phyloP scores from a whole-genome alignment of 805 yeast species.

The Hanseniaspora mollemarum region DNA sequence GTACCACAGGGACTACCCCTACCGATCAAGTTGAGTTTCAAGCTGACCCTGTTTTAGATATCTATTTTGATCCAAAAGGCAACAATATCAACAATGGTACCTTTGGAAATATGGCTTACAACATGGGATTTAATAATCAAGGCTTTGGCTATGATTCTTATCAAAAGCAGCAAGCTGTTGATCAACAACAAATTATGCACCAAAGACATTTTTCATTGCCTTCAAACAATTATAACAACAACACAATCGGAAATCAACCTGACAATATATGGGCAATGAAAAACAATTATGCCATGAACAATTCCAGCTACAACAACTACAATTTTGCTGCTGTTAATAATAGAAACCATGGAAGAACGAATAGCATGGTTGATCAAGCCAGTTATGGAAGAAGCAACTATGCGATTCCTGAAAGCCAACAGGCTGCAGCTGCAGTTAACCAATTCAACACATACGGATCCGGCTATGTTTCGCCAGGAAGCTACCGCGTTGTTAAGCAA shows the following conservation, averaged over 20 bases:
- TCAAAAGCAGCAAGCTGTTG: neutral
- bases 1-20: constrained; percentile 1
- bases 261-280: constrained; percentile 12
- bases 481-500: no score
- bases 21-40: constrained; percentile 1
- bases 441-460: neutral
- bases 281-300: neutral
- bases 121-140: neutral
- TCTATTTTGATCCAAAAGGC: constrained; percentile 17
- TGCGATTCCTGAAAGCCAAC: neutral
- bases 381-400: neutral
- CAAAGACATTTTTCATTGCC: constrained; percentile 29
- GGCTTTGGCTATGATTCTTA: neutral
- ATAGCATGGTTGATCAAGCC: constrained; percentile 6
- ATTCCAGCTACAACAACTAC: neutral
- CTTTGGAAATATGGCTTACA: constrained; percentile 8
- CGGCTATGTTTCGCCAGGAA: constrained; percentile 2
- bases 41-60: constrained; percentile 22
- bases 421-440: neutral
- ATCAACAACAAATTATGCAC: constrained; percentile 18
- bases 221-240: constrained; percentile 21
- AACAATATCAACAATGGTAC: neutral
- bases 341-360: constrained; percentile 4
- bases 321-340: neutral
- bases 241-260: neutral